These are phyloP conservation scores for Mortierella sp. DNA, from an alignment of 371 early-diverging fungal genomes.

Conservation along the genomic window DNA sequence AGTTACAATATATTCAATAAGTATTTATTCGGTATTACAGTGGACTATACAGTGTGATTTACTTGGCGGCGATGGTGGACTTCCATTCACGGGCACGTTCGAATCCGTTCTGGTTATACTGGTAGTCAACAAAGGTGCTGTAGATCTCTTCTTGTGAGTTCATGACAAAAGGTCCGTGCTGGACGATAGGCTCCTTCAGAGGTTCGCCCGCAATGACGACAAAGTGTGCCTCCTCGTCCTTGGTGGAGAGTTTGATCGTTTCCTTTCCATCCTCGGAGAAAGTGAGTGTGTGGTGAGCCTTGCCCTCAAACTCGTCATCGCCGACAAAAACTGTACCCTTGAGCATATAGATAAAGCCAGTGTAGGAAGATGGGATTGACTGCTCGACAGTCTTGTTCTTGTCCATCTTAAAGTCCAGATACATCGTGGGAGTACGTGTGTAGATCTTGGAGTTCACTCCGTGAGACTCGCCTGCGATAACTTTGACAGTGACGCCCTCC, in stretches of 20 bases:
- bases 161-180: slow-evolving; percentile 75
- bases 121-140: slow-evolving; percentile 63
- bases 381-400: slow-evolving; percentile 62
- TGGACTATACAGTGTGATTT: background rate
- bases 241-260: slow-evolving; percentile 56
- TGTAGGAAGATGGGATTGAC: slow-evolving; percentile 66
- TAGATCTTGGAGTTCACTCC: slow-evolving; percentile 69
- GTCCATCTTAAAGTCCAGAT: slow-evolving; percentile 72
- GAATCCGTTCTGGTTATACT: slow-evolving; percentile 56
- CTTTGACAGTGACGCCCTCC: slow-evolving; percentile 71
- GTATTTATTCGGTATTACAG: no score
- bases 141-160: slow-evolving; percentile 62
- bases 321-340: slow-evolving; percentile 66
- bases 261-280: slow-evolving; percentile 60
- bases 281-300: slow-evolving; percentile 65
- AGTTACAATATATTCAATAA: no score
- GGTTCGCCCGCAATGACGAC: slow-evolving; percentile 71
- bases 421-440: slow-evolving; percentile 77
- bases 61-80: slow-evolving; percentile 34
- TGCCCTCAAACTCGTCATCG: slow-evolving; percentile 56
- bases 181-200: slow-evolving; percentile 57
- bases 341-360: slow-evolving; percentile 76
- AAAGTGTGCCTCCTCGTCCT: slow-evolving; percentile 65
- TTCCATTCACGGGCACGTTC: slow-evolving; percentile 53
- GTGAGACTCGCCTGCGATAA: slow-evolving; percentile 79